Percentiles rank a stretch among this genome's conserved stretches.
These are phyloP conservation scores for Curvularia spicifera DNA, from an alignment of 2,329 filamentous ascomycete species.

Conservation along the genomic window DNA sequence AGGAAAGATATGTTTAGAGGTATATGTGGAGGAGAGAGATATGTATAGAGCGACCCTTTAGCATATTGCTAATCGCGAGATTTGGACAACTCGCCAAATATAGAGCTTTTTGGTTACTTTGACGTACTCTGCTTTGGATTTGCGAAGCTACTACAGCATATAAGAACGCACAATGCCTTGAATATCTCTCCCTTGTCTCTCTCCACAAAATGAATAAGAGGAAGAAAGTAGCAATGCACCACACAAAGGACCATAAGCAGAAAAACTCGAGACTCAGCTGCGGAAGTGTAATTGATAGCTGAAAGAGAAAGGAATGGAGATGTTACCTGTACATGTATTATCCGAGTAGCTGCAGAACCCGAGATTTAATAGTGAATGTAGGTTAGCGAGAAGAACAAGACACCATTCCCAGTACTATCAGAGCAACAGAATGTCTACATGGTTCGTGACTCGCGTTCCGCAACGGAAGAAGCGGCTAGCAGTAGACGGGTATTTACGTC, in stretches of 20 bases:
- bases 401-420: background rate
- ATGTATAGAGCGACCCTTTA: background rate
- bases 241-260: too few relatives aligned
- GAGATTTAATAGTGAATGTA: background rate
- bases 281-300: background rate
- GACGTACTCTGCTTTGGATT: background rate
- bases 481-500: constrained; percentile 15
- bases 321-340: background rate
- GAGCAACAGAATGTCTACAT: background rate
- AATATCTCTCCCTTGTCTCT: background rate
- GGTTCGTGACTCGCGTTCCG: constrained; percentile 4
- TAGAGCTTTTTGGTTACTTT: background rate
- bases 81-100: background rate
- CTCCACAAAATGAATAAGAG: background rate
- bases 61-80: background rate
- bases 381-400: background rate
- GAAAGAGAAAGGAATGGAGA: background rate
- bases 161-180: background rate
- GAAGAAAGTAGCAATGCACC: background rate
- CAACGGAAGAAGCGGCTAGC: constrained; percentile 12
- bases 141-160: too few relatives aligned
- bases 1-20: background rate
- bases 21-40: background rate
- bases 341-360: background rate
- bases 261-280: background rate